Conservation (phyloP, 371 early-diverging fungal species). For the Lichtheimia hyalospora region DNA sequence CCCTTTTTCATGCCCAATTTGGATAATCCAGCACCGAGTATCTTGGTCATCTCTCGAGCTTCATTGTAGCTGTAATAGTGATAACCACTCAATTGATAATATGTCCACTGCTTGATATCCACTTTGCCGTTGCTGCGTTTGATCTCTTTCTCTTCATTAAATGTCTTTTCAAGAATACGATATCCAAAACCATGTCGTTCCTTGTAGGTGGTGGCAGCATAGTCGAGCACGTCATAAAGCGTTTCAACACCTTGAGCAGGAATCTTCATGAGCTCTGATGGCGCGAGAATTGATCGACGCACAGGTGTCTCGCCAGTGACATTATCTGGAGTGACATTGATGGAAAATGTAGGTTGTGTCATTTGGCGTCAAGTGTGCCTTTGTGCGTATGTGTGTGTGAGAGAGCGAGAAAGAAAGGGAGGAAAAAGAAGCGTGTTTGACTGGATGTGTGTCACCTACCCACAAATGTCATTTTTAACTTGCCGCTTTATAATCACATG, state of each 20-base stretch:
- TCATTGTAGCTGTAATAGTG: constrained; percentile 70
- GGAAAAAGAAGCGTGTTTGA: not conserved
- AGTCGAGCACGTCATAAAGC: constrained; percentile 64
- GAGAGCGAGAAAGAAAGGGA: not conserved
- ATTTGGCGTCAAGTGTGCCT: not conserved
- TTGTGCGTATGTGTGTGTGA: too few relatives aligned
- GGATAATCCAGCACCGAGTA: constrained; percentile 67
- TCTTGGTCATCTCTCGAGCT: constrained; percentile 38
- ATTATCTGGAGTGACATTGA: not conserved
- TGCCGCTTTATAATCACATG: too few relatives aligned
- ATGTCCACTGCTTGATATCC: constrained; percentile 79
- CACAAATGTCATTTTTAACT: too few relatives aligned
- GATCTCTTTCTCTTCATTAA: constrained; percentile 74
- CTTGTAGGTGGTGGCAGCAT: constrained; percentile 45
- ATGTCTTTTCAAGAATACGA: constrained; percentile 61
- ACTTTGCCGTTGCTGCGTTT: constrained; percentile 64
- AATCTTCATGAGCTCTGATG: constrained; percentile 47
- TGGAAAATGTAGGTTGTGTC: not conserved
- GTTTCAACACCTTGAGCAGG: constrained; percentile 63
- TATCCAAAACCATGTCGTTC: constrained; percentile 65
- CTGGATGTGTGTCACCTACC: not conserved
- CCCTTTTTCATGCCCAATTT: constrained; percentile 62
- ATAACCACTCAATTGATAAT: constrained; percentile 70
- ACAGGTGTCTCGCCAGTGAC: not conserved
- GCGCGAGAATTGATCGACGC: constrained; percentile 56